Conservation (phyloP, 2,329 filamentous ascomycete species). For the Leptographium flavum region DNA sequence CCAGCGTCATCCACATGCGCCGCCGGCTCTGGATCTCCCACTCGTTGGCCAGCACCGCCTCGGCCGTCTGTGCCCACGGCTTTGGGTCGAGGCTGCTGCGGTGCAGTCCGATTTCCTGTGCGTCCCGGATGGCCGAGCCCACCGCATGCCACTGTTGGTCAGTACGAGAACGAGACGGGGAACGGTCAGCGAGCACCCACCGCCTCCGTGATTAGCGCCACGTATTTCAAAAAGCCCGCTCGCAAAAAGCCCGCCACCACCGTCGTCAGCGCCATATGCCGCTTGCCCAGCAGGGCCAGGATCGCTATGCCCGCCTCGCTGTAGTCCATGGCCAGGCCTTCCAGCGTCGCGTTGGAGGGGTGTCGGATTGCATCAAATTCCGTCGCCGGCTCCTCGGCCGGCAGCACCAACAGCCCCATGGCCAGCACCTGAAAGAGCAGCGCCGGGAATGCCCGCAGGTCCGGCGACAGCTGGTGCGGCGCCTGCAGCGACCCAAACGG, state of each 20-base stretch:
- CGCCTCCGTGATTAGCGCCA: conserved; percentile 42
- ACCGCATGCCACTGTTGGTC: conserved; percentile 36
- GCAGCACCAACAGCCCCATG: conserved; percentile 36
- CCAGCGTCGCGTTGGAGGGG: conserved; percentile 42
- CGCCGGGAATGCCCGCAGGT: conserved; percentile 42
- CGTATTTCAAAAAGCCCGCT: conserved; percentile 43
- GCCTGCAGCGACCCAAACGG: conserved; percentile 36
- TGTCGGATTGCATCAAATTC: conserved; percentile 44
- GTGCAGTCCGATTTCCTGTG: conserved; percentile 48
- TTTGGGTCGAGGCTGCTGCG: conserved; percentile 36
- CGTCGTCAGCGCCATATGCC: conserved; percentile 38
- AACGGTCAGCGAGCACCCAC: conserved; percentile 19
- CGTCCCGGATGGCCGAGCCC: conserved; percentile 42
- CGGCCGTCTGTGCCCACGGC: conserved; percentile 28
- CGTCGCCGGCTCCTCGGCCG: conserved; percentile 25
- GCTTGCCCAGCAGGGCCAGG: conserved; percentile 40
- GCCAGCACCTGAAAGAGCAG: conserved; percentile 45
- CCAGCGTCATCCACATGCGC: conserved; percentile 40
- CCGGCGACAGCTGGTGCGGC: conserved; percentile 32
- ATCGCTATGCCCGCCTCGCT: conserved; percentile 42
- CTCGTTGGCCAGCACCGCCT: conserved; percentile 37
- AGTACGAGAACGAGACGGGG: neutral
- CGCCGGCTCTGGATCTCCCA: conserved; percentile 44
- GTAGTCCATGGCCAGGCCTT: conserved; percentile 45
- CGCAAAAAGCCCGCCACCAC: conserved; percentile 44